These are phyloP conservation scores for Collybia mongolica DNA, from an alignment of 768 basidiomycete genomes.

Conservation along the genomic window DNA sequence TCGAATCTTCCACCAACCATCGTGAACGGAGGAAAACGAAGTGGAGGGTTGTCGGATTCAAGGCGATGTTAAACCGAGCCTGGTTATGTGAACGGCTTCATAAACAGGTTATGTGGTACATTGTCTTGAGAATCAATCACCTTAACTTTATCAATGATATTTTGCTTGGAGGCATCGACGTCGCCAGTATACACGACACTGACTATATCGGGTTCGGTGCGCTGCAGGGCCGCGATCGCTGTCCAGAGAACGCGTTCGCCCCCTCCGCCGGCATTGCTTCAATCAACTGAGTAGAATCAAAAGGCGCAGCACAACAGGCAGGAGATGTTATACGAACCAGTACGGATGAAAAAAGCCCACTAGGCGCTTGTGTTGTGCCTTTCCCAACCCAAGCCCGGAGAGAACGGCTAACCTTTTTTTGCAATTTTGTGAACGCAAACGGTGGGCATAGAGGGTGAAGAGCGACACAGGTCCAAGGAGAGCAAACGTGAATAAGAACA, in stretches of 20 bases:
- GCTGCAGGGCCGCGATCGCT: slow-evolving; percentile 76
- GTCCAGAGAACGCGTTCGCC: slow-evolving; percentile 97
- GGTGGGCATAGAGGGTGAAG: slow-evolving; percentile 8
- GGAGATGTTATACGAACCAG: slow-evolving; percentile 55
- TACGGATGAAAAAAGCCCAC: slow-evolving; percentile 96
- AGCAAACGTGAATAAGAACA: background rate
- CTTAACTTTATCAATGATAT: slow-evolving; percentile 81
- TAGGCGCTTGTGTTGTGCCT: slow-evolving; percentile 29
- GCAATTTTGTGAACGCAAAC: slow-evolving; percentile 8
- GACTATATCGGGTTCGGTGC: slow-evolving; percentile 59
- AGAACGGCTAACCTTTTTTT: slow-evolving; percentile 7
- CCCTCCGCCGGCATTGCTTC: slow-evolving; percentile 92
- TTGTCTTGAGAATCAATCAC: slow-evolving; percentile 36
- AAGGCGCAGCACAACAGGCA: slow-evolving; percentile 6
- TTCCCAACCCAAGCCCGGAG: slow-evolving; percentile 21
- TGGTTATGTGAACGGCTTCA: slow-evolving; percentile 24
- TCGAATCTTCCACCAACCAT: slow-evolving; percentile 70
- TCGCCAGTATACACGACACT: slow-evolving; percentile 92
- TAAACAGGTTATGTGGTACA: background rate
- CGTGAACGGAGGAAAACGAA: slow-evolving; percentile 82
- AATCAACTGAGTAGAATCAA: slow-evolving; percentile 37
- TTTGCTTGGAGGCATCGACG: slow-evolving; percentile 70
- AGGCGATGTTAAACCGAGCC: slow-evolving; percentile 78
- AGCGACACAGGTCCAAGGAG: slow-evolving; percentile 8
- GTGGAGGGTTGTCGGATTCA: slow-evolving; percentile 64